Evolutionary conservation across 164 flowering plant species (phyloP), one percentile per base, ranked within the genome.

Genomic region (Tetrastigma voinierianum): DNA sequence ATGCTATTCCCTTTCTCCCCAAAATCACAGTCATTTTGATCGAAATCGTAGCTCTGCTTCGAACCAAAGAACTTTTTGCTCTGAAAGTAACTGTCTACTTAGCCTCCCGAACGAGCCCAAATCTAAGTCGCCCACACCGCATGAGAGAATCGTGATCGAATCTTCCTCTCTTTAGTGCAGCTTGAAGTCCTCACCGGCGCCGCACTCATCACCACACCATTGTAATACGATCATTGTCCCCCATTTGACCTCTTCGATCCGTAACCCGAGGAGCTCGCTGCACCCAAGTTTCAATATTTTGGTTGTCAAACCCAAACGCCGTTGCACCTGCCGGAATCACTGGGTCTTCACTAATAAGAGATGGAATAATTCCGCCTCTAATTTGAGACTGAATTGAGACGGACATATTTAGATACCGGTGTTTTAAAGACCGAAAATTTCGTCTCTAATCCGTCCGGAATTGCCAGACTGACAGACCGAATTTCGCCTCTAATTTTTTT

Each of bases 81-180:
- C 6, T 4, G 40, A n/a, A n/a, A 32, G 40, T 32, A n/a, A 15
- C 59, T 51, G 21, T 20, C 25, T 72, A 66, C 23, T 46, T 64
- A 5, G 70, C 67, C 59, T 87, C 1, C 86, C 90, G 19, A 96
- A 87, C 2, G 98, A 92, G 81, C 91, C 88, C 13, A 94, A 72
- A 80, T n/a, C 98, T 93, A 3, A 96, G 89, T 74, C 97, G 65
- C 10, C 99, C 99, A 25, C 98, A 96, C 71, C 90, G 97, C 0
- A 95, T 87, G 51, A 95, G 72, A 67, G n/a, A n/a, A n/a, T n/a
- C n/a, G n/a, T n/a, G n/a, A 95, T 95, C 1, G 97, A 90, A 64
- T 95, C 98, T 21, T 92, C 85, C 68, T 94, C 52, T 91, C 98
- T 65, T 90, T 90, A 0, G 90, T 88, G 76, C 97, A 93, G 79